Evolutionary conservation across 441 rosid genomes (phyloP).

Genomic region (Eugenia klotzschiana): DNA sequence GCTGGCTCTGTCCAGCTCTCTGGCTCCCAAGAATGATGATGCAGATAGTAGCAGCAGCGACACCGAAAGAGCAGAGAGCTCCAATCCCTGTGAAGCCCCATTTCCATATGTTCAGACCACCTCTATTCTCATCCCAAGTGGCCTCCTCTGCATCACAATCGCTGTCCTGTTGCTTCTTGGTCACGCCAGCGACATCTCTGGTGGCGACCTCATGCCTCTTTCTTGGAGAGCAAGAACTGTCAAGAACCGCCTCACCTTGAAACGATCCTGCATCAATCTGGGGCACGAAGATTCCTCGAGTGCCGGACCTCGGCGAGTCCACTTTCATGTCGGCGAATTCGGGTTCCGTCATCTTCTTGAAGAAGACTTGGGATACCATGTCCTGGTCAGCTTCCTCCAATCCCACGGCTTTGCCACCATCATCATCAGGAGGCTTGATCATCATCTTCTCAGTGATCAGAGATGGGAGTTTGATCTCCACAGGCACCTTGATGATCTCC

Average conservation of each 20-base stretch:
- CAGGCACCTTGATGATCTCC: constrained; percentile 9
- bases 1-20: constrained; percentile 26
- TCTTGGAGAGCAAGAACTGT: constrained; percentile 25
- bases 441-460: constrained; percentile 16
- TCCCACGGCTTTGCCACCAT: constrained; percentile 1
- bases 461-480: constrained; percentile 11
- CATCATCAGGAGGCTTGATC: neutral
- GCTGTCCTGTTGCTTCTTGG: constrained; percentile 1
- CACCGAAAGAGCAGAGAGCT: constrained; percentile 83
- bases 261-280: constrained; percentile 31
- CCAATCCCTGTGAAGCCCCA: constrained; percentile 72
- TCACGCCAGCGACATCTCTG: neutral
- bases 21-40: constrained; percentile 54
- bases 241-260: constrained; percentile 16
- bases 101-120: constrained; percentile 60
- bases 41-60: constrained; percentile 74
- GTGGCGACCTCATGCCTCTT: constrained; percentile 4
- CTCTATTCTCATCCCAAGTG: constrained; percentile 26
- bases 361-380: constrained; percentile 57
- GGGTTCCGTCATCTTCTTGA: constrained; percentile 55
- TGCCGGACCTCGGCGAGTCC: constrained; percentile 50
- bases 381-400: constrained; percentile 36
- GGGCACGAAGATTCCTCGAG: constrained; percentile 8
- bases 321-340: constrained; percentile 94
- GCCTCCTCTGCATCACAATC: neutral